Percentiles rank a stretch among this genome's conserved stretches.
phyloP scores from a whole-genome alignment of 2,329 filamentous ascomycete species.

The Nemania abortiva region DNA sequence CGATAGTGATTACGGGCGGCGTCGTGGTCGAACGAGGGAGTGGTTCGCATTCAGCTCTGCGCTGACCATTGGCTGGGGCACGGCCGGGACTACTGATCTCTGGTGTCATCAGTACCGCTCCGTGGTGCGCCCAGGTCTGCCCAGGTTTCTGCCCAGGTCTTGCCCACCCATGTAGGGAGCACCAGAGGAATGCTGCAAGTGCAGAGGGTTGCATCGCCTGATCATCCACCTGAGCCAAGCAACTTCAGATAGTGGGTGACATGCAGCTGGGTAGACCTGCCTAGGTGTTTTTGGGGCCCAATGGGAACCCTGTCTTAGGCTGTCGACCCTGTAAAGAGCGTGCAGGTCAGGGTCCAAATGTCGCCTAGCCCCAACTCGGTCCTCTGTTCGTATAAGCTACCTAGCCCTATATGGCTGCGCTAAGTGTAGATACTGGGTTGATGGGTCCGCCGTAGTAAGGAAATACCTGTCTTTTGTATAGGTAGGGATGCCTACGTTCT shows the following conservation, averaged over 20 bases:
- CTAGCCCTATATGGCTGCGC: slow-evolving; percentile 1
- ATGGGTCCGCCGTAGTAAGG: neutral
- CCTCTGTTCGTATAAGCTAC: neutral
- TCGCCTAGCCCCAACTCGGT: neutral
- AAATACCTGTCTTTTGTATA: neutral
- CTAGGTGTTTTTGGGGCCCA: slow-evolving; percentile 18
- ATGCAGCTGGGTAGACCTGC: slow-evolving; percentile 19
- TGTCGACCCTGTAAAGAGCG: slow-evolving; percentile 12
- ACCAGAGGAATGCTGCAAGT: slow-evolving; percentile 19
- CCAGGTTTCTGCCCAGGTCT: neutral
- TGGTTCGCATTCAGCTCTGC: slow-evolving; percentile 30
- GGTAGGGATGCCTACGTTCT: neutral
- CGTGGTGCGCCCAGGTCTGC: neutral
- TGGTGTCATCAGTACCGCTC: slow-evolving; percentile 18
- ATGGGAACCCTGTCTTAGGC: slow-evolving; percentile 29
- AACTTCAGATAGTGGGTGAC: slow-evolving; percentile 23
- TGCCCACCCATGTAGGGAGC: neutral
- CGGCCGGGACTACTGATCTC: slow-evolving; percentile 16
- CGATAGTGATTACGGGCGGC: neutral
- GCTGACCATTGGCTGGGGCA: slow-evolving; percentile 22
- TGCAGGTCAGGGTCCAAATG: slow-evolving; percentile 14
- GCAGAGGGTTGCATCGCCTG: slow-evolving; percentile 27
- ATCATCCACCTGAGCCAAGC: slow-evolving; percentile 21
- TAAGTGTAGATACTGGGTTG: neutral
- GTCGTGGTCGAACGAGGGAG: slow-evolving; percentile 24